These are phyloP conservation scores for Trametes meyenii DNA, from an alignment of 768 basidiomycete genomes.

Conservation along the genomic window DNA sequence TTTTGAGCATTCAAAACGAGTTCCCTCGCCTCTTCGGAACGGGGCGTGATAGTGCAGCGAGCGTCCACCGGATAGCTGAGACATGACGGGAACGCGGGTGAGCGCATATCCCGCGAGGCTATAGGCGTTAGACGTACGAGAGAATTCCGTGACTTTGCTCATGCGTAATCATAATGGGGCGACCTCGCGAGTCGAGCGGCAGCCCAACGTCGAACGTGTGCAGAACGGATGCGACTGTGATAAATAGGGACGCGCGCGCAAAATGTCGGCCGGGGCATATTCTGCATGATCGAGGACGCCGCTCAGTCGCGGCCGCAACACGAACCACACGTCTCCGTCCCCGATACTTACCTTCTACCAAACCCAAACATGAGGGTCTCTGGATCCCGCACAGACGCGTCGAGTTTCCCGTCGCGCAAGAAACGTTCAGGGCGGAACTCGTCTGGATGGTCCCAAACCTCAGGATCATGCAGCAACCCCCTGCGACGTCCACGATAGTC, in stretches of 20 bases:
- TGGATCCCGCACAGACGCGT: conserved; percentile 34
- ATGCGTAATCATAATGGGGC: background rate
- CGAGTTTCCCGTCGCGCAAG: background rate
- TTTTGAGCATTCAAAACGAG: background rate
- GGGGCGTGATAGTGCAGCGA: conserved; percentile 9
- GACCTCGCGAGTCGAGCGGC: conserved; percentile 1
- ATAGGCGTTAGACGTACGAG: background rate
- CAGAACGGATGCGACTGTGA: conserved; percentile 1
- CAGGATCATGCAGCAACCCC: conserved; percentile 17
- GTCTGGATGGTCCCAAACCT: conserved; percentile 20
- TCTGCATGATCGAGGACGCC: background rate
- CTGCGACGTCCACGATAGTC: background rate
- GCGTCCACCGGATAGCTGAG: conserved; percentile 9
- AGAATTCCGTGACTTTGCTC: conserved; percentile 6
- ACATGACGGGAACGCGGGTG: background rate
- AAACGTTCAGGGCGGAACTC: conserved; percentile 14
- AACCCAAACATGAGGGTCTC: conserved; percentile 26
- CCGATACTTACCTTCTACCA: conserved; percentile 23
- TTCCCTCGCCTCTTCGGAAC: background rate
- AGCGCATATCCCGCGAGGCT: no score
- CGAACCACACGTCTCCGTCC: no score
- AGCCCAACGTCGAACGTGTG: conserved; percentile 11
- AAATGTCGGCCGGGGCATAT: conserved; percentile 17
- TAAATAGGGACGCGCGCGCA: conserved; percentile 3
- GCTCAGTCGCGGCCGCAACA: no score